A percentile compares a stretch with the other conserved stretches of the same genome.
These are phyloP conservation scores for Tricholoma hemisulphureum DNA, from an alignment of 768 basidiomycete genomes.

Conservation along the genomic window DNA sequence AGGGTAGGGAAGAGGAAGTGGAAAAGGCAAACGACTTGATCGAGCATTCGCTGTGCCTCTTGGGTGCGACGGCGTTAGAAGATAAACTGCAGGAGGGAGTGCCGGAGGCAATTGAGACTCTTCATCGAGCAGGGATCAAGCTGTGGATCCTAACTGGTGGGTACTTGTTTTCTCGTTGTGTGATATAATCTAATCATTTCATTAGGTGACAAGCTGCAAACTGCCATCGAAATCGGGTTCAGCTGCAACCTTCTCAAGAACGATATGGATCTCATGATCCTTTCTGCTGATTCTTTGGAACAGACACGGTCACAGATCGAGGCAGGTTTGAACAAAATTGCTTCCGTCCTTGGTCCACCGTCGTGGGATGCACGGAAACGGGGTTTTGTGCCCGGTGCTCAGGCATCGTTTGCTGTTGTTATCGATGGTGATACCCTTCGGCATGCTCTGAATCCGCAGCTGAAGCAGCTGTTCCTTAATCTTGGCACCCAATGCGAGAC, in stretches of 20 bases:
- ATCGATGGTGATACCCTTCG: conserved; percentile 94
- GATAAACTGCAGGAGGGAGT: conserved; percentile 98
- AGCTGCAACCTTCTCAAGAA: conserved; percentile 92
- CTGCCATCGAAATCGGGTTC: conserved; percentile 97
- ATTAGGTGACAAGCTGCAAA: conserved; percentile 92
- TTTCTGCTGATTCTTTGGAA: conserved; percentile 78
- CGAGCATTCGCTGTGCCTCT: conserved; percentile 78
- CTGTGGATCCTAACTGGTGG: conserved; percentile 94
- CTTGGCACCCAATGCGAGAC: conserved; percentile 96
- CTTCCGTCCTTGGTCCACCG: conserved; percentile 79
- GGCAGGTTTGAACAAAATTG: conserved; percentile 91
- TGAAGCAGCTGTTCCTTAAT: conserved; percentile 87
- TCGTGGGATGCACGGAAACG: conserved; percentile 57
- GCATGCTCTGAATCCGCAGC: conserved; percentile 69
- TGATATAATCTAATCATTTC: background rate
- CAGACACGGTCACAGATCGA: conserved; percentile 84
- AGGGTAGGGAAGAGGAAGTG: conserved; percentile 86
- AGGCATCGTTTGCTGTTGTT: conserved; percentile 87
- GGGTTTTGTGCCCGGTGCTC: conserved; percentile 63
- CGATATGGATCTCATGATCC: conserved; percentile 96
- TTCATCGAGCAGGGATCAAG: conserved; percentile 94
- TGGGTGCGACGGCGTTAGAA: conserved; percentile 95
- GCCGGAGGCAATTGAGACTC: conserved; percentile 89
- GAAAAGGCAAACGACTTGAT: conserved; percentile 83
- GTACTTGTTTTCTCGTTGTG: conserved; percentile 13